phyloP scores from a whole-genome alignment of 148 eudicot genomes.

The Camellia sinensis region DNA sequence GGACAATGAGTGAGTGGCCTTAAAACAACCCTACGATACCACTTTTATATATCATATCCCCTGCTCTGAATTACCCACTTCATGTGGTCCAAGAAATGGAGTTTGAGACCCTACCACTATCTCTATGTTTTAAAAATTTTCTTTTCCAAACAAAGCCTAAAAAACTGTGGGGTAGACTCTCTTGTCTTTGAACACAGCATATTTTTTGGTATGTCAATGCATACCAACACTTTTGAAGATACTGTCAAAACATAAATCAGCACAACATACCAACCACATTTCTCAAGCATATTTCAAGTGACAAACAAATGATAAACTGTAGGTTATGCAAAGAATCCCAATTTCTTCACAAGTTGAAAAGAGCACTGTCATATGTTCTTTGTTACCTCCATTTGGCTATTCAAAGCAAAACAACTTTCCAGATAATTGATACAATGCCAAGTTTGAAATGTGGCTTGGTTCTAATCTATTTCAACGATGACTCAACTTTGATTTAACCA shows the following conservation, averaged over 20 bases:
- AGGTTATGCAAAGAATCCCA: too few species aligned
- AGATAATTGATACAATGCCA: too few species aligned
- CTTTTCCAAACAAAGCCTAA: too few species aligned
- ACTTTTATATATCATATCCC: not conserved
- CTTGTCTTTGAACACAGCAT: not conserved
- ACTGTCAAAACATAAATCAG: too few species aligned
- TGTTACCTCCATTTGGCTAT: not conserved
- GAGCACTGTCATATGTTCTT: too few species aligned
- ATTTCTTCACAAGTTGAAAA: too few species aligned
- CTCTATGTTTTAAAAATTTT: too few species aligned
- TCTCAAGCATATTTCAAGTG: too few species aligned
- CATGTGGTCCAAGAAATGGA: not conserved
- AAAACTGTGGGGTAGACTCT: too few species aligned
- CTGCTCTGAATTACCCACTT: not conserved
- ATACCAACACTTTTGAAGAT: not conserved
- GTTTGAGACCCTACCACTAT: too few species aligned
- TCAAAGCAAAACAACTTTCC: not conserved
- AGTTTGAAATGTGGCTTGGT: not conserved
- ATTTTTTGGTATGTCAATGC: not conserved
- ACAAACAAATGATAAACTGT: too few species aligned
- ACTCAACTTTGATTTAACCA: not conserved
- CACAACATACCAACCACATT: too few species aligned
- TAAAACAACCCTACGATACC: conserved; percentile 14
- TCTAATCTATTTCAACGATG: not conserved
- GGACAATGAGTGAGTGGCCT: not conserved